These are phyloP conservation scores for Ilyonectria robusta DNA, from an alignment of 2,329 filamentous ascomycete genomes.

Conservation along the genomic window DNA sequence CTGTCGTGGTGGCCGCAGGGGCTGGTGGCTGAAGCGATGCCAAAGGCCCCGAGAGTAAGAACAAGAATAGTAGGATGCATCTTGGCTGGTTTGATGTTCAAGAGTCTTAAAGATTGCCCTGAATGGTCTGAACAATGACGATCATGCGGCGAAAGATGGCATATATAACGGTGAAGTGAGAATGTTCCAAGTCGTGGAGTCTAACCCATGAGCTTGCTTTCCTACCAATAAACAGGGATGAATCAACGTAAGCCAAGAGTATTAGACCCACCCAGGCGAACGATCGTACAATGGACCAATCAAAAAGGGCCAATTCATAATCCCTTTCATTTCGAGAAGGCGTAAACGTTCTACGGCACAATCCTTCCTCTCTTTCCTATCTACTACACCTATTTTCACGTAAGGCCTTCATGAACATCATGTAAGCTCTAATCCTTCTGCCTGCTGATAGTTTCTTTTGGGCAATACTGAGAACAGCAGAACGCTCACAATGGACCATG, in stretches of 20 bases:
- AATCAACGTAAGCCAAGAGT: not conserved
- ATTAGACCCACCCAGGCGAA: not conserved
- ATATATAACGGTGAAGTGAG: conserved; percentile 2
- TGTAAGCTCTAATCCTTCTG: too few species aligned
- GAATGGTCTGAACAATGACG: not conserved
- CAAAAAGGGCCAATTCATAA: too few species aligned
- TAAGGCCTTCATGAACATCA: too few species aligned
- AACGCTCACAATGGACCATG: too few species aligned
- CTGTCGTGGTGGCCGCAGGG: not conserved
- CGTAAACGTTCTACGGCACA: too few species aligned
- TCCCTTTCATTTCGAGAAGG: too few species aligned
- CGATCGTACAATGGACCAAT: not conserved
- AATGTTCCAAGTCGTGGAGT: not conserved
- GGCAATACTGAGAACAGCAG: too few species aligned
- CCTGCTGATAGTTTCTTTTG: too few species aligned
- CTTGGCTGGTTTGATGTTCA: not conserved
- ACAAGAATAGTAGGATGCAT: conserved; percentile 1
- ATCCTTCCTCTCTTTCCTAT: too few species aligned
- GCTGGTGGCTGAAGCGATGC: not conserved
- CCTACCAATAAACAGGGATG: not conserved
- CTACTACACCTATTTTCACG: too few species aligned
- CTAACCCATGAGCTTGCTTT: not conserved
- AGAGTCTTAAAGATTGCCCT: not conserved
- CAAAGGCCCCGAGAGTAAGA: conserved; percentile 3
- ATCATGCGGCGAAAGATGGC: not conserved